These are phyloP conservation scores for Phytophthora sp. DNA, from an alignment of 352 stramenopile species.

Conservation along the genomic window DNA sequence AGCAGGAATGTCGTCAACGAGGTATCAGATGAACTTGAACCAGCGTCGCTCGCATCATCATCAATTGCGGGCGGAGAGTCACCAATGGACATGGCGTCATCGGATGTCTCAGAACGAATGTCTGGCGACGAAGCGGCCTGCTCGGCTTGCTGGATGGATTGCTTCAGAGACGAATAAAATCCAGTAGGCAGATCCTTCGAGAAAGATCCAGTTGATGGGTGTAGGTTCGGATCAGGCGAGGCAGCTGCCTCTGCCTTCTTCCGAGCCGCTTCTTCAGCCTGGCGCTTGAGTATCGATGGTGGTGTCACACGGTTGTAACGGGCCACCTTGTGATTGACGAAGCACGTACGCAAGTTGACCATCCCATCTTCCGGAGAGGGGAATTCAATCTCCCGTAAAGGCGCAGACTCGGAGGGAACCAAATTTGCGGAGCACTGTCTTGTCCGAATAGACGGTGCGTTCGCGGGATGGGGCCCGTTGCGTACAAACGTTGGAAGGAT, in stretches of 20 bases:
- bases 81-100: too few species aligned
- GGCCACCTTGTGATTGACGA: not conserved
- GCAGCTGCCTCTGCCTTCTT: too few species aligned
- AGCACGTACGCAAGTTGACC: not conserved
- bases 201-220: too few species aligned
- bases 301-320: not conserved
- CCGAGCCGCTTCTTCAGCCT: not conserved
- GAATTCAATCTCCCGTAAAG: not conserved
- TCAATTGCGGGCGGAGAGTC: too few species aligned
- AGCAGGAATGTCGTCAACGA: not conserved
- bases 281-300: not conserved
- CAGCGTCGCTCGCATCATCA: too few species aligned
- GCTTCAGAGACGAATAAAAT: too few species aligned
- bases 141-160: too few species aligned
- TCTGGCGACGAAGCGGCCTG: too few species aligned
- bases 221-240: too few species aligned
- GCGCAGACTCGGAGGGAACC: not conserved
- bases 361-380: not conserved
- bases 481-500: not conserved
- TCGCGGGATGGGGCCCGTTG: not conserved
- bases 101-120: too few species aligned
- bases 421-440: not conserved
- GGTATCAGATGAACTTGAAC: not conserved
- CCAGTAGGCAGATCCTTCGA: too few species aligned
- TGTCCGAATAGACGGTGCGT: not conserved